phyloP scores from a whole-genome alignment of 352 stramenopile species.

The Thalassiosira hispida region DNA sequence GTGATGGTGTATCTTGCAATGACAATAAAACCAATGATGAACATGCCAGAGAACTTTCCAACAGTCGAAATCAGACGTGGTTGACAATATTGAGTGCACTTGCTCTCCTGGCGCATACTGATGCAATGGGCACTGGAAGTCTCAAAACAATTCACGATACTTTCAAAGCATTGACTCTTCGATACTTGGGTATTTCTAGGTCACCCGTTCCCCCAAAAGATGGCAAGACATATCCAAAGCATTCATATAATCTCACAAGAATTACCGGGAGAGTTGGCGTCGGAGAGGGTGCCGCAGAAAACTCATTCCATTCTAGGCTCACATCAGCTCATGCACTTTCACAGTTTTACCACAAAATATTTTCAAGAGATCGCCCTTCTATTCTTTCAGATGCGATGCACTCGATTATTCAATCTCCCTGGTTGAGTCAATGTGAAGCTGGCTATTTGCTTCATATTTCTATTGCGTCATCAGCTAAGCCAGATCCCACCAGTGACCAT shows the following conservation, averaged over 20 bases:
- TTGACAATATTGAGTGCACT: slow-evolving; percentile 29
- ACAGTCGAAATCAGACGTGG: slow-evolving; percentile 44
- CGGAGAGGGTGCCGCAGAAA: slow-evolving; percentile 13
- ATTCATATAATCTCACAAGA: slow-evolving; percentile 13
- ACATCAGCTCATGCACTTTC: slow-evolving; percentile 39
- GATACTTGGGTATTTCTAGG: slow-evolving; percentile 46
- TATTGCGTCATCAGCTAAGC: slow-evolving; percentile 25
- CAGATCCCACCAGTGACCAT: background rate
- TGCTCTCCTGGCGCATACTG: slow-evolving; percentile 7
- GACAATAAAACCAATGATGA: slow-evolving; percentile 8
- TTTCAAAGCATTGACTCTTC: slow-evolving; percentile 35
- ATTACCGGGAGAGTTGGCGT: background rate
- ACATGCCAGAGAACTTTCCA: slow-evolving; percentile 22
- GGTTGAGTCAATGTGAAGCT: slow-evolving; percentile 67
- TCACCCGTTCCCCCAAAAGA: background rate
- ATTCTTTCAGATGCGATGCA: slow-evolving; percentile 39
- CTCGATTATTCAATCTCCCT: slow-evolving; percentile 65
- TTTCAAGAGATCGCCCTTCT: slow-evolving; percentile 14
- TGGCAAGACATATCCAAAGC: background rate
- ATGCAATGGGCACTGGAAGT: background rate
- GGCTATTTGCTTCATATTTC: slow-evolving; percentile 54
- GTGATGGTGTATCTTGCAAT: slow-evolving; percentile 1
- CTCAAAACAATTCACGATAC: slow-evolving; percentile 24
- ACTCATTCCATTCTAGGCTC: slow-evolving; percentile 19
- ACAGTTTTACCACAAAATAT: slow-evolving; percentile 40